Evolutionary conservation across 352 stramenopile species (phyloP).

Genomic region (Aphanomyces euteiches): DNA sequence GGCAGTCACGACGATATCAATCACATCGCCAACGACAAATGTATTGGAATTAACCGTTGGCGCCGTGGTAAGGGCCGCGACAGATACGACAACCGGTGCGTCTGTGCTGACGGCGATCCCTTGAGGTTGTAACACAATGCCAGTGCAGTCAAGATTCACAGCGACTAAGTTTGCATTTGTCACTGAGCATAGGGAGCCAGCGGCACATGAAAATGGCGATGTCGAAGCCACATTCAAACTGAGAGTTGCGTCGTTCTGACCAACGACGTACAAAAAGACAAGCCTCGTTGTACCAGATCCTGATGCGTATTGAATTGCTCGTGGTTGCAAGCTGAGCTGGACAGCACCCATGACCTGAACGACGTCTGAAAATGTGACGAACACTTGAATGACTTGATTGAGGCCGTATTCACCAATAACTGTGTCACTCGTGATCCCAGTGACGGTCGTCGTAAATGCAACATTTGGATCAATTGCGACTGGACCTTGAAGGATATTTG

Average conservation of each 20-base stretch:
- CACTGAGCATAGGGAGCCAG: conserved; percentile 32
- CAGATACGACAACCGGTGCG: conserved; percentile 50
- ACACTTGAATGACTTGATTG: conserved; percentile 69
- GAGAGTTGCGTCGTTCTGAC: conserved; percentile 40
- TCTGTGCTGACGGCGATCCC: conserved; percentile 61
- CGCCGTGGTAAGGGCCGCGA: conserved; percentile 56
- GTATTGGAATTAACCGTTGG: conserved; percentile 51
- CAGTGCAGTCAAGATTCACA: conserved; percentile 40
- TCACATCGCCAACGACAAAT: conserved; percentile 76
- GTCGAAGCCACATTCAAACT: conserved; percentile 55
- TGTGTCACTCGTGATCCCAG: conserved; percentile 47
- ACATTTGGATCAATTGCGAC: conserved; percentile 51
- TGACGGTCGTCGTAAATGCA: conserved; percentile 44
- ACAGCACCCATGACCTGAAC: conserved; percentile 54
- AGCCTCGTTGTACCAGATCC: conserved; percentile 49
- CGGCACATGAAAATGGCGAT: conserved; percentile 21
- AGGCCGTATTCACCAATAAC: conserved; percentile 53
- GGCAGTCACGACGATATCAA: conserved; percentile 78
- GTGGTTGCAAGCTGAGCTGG: conserved; percentile 59
- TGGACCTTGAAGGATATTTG: conserved; percentile 19
- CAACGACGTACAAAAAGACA: conserved; percentile 71
- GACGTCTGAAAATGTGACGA: conserved; percentile 69
- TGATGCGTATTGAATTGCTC: conserved; percentile 54
- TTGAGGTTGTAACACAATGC: conserved; percentile 42
- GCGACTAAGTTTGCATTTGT: conserved; percentile 66